phyloP scores from a whole-genome alignment of 805 yeast species.

The Kuraishia ogatae region DNA sequence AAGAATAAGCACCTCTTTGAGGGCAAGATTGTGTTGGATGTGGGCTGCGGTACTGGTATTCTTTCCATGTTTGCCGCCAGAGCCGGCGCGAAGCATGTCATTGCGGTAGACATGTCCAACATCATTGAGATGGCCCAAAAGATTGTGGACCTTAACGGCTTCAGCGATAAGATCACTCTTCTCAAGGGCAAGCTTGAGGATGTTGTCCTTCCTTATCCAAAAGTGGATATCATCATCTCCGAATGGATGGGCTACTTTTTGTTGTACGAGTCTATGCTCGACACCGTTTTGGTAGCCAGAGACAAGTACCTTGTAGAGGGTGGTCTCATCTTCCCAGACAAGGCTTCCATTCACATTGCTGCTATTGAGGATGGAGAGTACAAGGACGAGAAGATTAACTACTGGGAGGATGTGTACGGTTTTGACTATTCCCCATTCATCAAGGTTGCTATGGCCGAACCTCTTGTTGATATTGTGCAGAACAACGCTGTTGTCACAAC shows the following conservation, averaged over 20 bases:
- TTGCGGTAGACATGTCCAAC: conserved; percentile 95
- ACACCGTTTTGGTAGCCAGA: conserved; percentile 90
- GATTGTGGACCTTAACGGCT: conserved; percentile 77
- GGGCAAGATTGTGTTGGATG: conserved; percentile 91
- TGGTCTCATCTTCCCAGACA: conserved; percentile 93
- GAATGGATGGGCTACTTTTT: conserved; percentile 99
- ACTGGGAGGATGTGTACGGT: conserved; percentile 97
- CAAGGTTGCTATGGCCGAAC: conserved; percentile 82
- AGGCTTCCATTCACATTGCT: conserved; percentile 82
- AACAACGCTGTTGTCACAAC: conserved; percentile 65
- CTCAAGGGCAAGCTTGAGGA: conserved; percentile 93
- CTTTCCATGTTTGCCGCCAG: conserved; percentile 95
- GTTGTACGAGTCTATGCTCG: conserved; percentile 95
- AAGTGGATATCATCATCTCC: conserved; percentile 90
- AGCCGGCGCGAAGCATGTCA: conserved; percentile 98
- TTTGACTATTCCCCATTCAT: conserved; percentile 92
- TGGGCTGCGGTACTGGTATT: conserved; percentile 98
- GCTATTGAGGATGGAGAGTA: conserved; percentile 90
- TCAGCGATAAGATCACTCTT: conserved; percentile 76
- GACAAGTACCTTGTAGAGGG: conserved; percentile 77
- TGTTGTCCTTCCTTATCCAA: conserved; percentile 70
- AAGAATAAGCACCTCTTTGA: conserved; percentile 85
- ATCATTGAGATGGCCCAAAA: conserved; percentile 95
- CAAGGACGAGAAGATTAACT: conserved; percentile 83
- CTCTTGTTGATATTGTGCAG: conserved; percentile 93